Evolutionary conservation across 768 basidiomycete genomes (phyloP), one percentile per base, ranked within the genome.

Genomic region (Gymnopilus dilepis): DNA sequence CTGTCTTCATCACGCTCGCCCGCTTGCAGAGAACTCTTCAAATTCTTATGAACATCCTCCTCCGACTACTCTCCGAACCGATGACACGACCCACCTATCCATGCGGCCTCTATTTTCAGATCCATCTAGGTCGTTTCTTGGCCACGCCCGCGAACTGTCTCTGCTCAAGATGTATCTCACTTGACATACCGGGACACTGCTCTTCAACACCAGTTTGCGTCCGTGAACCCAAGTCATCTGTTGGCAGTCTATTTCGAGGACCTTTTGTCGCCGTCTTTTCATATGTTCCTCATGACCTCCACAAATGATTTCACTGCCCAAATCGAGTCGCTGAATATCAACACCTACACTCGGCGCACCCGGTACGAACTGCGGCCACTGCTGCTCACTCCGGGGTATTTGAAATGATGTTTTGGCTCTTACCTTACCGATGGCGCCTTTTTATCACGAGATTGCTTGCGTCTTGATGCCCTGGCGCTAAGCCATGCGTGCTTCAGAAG

Each of bases 61-160:
- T 60, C 76, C 74, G 76, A 76, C 60, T 68, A 73, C 69, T 75
- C 76, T 51, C 76, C 78, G 67, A 69, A 48, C 55, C 50, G 50
- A 56, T 68, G 62, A 58, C 60, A 61, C 58, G 38, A 63, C 54
- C 54, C 56, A 57, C 26, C 26, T 52, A 51, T 50, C 54, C 65
- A 59, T 54, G 61, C 56, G 59, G 59, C 50, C 60, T 47, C 67
- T 66, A 66, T 66, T 66, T 59, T 53, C 56, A 63, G 37, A 55
- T 63, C 40, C 37, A 37, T 45, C 22, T 47, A 53, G 43, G 50
- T 42, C 30, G 42, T 59, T 59, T 56, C 31, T 64, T 50, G 33
- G 50, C 57, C 51, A 50, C 58, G 56, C 59, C 43, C 58, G 30
- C 52, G 55, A 34, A 47, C 33, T 53, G 54, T 40, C 42, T 31